phyloP scores from a whole-genome alignment of 2,329 filamentous ascomycete genomes.

The Colletotrichum theobromicola region DNA sequence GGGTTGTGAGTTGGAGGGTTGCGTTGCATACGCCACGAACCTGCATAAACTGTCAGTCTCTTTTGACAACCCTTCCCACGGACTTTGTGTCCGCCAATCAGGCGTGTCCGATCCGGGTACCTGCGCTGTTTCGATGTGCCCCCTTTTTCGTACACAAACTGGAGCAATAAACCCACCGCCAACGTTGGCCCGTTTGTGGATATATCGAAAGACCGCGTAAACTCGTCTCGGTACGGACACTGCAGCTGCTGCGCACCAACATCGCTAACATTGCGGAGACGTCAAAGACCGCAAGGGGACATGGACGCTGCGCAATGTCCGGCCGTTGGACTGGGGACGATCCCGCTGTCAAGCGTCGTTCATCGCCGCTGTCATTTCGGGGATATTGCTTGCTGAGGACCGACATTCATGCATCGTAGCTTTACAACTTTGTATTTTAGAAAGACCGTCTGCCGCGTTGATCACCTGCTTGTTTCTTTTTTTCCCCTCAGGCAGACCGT shows the following conservation, averaged over 20 bases:
- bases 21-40: not conserved
- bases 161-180: not conserved
- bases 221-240: no score
- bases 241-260: not conserved
- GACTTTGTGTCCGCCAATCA: not conserved
- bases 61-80: not conserved
- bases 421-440: conserved; percentile 7
- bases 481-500: not conserved
- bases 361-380: conserved; percentile 2
- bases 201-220: not conserved
- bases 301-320: not conserved
- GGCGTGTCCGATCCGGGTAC: not conserved
- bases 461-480: not conserved
- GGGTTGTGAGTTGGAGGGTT: not conserved
- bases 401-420: not conserved
- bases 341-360: not conserved
- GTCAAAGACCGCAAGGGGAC: not conserved
- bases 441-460: not conserved
- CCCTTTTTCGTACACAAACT: not conserved
- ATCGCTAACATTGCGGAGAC: not conserved
- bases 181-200: conserved; percentile 13
- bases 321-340: not conserved
- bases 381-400: conserved; percentile 2
- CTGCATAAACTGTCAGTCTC: not conserved
- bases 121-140: not conserved